Base-by-base conservation (phyloP, 257 asterid species). In the Voacanga thouarsii region DNA sequence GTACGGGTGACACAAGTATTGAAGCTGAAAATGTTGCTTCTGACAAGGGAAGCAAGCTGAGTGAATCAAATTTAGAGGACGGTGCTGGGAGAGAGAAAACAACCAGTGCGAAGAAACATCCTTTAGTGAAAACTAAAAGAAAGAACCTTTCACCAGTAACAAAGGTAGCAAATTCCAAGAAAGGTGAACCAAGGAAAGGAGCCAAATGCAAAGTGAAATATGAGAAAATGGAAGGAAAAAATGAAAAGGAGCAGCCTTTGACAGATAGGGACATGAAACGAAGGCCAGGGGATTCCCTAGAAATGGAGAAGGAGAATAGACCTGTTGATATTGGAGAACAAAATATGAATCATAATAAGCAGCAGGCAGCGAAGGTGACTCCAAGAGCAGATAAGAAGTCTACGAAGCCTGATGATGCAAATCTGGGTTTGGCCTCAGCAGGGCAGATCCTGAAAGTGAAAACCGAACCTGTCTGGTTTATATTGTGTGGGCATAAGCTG, bases 401-500 rank as follows among this genome's bases (percentile, higher is more conserved):
- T 80, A 72, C 53, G 7, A 79, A 81, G 56, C 39, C 41, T 39
- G 81, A 30, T 53, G 51, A 49, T 76, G 56, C 75, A 44, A 8
- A 43, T 60, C 45, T 80, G 19, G 83, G 63, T 59, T 57, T 80
- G 21, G 71, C 33, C 76, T 75, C 77, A 50, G 59, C 21, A 39
- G 47, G 24, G n/a, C 78, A 49, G 66, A 59, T 66, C 37, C n/a
- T 44, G 47, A 57, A 66, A 82, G 77, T 26, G 59, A 88, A 72
- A 65, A 44, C 72, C 53, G 94, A 87, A 51, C 89, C 90, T 33
- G 88, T 80, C 67, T 89, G 93, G 82, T 95, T 93, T 81, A 90
- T 95, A 63, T 77, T 95, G 79, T 89, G 92, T 76, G 99, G 99
- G 65, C 97, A 89, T 87, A 87, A 57, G 84, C 81, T 93, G 43